Evolutionary conservation across 2,329 filamentous ascomycete species (phyloP), one percentile per base, ranked within the genome.

Genomic region (Botrytis aclada): DNA sequence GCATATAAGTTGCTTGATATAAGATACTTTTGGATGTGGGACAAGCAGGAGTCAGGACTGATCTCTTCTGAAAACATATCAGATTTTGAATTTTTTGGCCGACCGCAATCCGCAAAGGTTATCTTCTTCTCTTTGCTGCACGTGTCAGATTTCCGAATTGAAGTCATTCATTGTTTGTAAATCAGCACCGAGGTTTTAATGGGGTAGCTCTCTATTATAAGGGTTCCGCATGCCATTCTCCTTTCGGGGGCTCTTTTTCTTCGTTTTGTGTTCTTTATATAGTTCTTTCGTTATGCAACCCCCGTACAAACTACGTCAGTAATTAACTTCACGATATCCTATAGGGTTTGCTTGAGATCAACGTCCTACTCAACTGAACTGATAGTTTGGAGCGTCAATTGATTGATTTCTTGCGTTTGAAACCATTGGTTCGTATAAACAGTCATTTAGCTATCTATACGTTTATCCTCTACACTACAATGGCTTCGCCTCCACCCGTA

Each of bases 251-350:
- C 34, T 66, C 32, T 20, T 9, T 47, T n/a, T 37, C 29, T 54
- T 66, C 32, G 20, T 66, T 39, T 47, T 66, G 32, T 39, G 25
- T 66, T 66, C 45, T 51, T n/a, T n/a, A n/a, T 37, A 37, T 37
- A 14, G 32, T 37, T 39, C 18, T n/a, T 51, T 18, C 1, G 32
- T 54, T 51, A 8, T n/a, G 6, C 45, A 39, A 14, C 25, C 32
- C 32, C n/a, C 22, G 14, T 54, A 66, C 64, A 39, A 66, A 29
- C 32, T 66, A 54, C 64, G 64, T 66, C 64, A 54, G 64, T 54
- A 16, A 29, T 66, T 39, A 4, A 39, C 39, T 39, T 47, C 29
- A 12, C 5, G 45, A 66, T 54, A 39, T 25, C 64, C 45, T 25
- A 34, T 37, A 25, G 64, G 32, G 16, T 39, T 54, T 54, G 29